Percentiles rank a stretch among this genome's conserved stretches.
Evolutionary conservation across 257 asterid species (phyloP).

Genomic region (Plantago ovata): DNA sequence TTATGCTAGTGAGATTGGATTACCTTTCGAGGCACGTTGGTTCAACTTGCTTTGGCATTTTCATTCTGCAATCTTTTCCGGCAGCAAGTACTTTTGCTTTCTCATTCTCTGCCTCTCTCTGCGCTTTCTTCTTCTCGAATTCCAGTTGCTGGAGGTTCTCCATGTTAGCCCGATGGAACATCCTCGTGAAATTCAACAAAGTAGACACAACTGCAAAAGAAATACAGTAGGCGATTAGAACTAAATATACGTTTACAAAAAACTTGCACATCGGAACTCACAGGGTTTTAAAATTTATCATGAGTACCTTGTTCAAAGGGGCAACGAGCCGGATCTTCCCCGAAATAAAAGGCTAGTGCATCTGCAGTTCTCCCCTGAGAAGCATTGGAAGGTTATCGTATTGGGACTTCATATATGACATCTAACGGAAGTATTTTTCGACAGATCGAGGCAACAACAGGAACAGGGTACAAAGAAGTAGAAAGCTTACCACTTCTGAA

Average conservation of each 20-base stretch:
- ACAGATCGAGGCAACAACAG: background rate
- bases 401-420: background rate
- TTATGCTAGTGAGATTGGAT: constrained; percentile 18
- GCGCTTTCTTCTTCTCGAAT: constrained; percentile 64
- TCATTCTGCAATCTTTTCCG: constrained; percentile 24
- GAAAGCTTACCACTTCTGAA: constrained; percentile 60
- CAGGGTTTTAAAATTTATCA: background rate
- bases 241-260: background rate
- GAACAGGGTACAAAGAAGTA: background rate
- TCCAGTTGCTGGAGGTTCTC: constrained; percentile 75
- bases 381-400: constrained; percentile 20
- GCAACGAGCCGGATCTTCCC: constrained; percentile 74
- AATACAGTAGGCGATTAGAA: constrained; percentile 13
- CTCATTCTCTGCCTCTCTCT: constrained; percentile 47
- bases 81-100: constrained; percentile 28
- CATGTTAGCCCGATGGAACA: constrained; percentile 57
- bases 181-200: constrained; percentile 63
- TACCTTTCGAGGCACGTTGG: constrained; percentile 17
- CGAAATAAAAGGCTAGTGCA: constrained; percentile 56
- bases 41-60: constrained; percentile 19
- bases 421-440: background rate
- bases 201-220: constrained; percentile 61
- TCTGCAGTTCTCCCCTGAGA: constrained; percentile 60
- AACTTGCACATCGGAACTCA: no score
- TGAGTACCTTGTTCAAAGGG: constrained; percentile 68